These are phyloP conservation scores for Orbilia javanica DNA, from an alignment of 2,329 filamentous ascomycete species.

Conservation along the genomic window DNA sequence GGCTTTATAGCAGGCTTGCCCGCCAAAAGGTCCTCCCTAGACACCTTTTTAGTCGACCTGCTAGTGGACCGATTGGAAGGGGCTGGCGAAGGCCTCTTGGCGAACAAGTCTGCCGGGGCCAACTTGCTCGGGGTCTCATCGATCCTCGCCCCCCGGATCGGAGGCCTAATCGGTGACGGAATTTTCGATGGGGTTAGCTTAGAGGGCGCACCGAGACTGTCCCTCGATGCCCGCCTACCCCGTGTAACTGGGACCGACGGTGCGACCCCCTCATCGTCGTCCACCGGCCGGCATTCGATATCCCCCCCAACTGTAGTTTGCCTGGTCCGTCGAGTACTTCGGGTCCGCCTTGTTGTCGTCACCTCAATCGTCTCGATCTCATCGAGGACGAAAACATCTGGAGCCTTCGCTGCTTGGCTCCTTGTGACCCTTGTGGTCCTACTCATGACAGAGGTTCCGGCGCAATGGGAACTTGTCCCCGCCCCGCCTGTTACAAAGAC, in stretches of 20 bases:
- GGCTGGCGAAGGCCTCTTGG: neutral
- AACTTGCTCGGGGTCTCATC: conserved; percentile 16
- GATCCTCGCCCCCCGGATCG: neutral
- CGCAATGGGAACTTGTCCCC: conserved; percentile 24
- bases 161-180: conserved; percentile 21
- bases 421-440: conserved; percentile 23
- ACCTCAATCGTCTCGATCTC: conserved; percentile 39
- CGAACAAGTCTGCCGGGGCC: neutral
- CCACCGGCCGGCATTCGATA: neutral
- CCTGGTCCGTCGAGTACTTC: conserved; percentile 29
- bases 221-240: conserved; percentile 9
- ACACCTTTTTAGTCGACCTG: conserved; percentile 16
- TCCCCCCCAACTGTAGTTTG: conserved; percentile 7
- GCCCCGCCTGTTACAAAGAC: neutral
- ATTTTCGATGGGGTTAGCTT: conserved; percentile 9
- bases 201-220: neutral
- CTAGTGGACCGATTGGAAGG: neutral
- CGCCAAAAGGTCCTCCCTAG: neutral
- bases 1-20: neutral
- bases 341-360: conserved; percentile 43
- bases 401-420: conserved; percentile 9
- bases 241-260: neutral
- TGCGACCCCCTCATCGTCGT: neutral
- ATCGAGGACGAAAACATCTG: conserved; percentile 30
- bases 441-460: conserved; percentile 15